Conservation (phyloP, 305 asterid species). For the Fraxinus angustifolia region DNA sequence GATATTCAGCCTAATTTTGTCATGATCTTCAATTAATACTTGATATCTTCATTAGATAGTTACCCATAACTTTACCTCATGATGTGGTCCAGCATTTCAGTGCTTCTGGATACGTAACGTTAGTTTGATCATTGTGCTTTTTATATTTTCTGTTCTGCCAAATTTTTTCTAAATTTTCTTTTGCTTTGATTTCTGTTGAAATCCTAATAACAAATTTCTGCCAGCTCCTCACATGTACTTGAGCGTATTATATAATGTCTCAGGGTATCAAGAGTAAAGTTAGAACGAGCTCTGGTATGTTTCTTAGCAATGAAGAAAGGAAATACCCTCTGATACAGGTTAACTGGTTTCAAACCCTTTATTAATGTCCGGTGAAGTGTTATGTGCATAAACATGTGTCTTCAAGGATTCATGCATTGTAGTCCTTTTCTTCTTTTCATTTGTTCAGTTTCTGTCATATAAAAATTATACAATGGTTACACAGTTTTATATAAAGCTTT, state of each 20-base stretch:
- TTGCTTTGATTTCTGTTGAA: slow-evolving; percentile 5
- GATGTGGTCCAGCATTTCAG: not conserved
- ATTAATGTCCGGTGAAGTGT: not conserved
- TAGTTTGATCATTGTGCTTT: slow-evolving; percentile 1
- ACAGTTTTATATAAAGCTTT: not conserved
- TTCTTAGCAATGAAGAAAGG: slow-evolving; percentile 65
- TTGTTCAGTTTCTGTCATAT: not conserved
- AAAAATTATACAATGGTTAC: not conserved
- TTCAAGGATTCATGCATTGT: not conserved
- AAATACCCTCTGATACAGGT: slow-evolving; percentile 80
- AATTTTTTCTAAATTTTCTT: not conserved
- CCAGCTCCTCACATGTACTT: slow-evolving; percentile 16
- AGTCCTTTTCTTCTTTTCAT: not conserved
- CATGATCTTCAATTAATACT: slow-evolving; percentile 1
- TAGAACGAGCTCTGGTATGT: slow-evolving; percentile 94
- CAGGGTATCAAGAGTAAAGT: slow-evolving; percentile 79
- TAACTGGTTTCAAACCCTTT: slow-evolving; percentile 13
- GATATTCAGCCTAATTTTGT: too few relatives aligned
- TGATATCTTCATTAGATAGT: slow-evolving; percentile 4
- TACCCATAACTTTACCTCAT: not conserved
- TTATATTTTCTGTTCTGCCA: not conserved
- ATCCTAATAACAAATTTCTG: slow-evolving; percentile 5
- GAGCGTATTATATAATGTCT: slow-evolving; percentile 14
- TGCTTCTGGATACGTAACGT: not conserved
- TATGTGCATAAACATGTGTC: not conserved